Evolutionary conservation across 2,329 filamentous ascomycete species (phyloP).

Genomic region (Verticillium isaacii): DNA sequence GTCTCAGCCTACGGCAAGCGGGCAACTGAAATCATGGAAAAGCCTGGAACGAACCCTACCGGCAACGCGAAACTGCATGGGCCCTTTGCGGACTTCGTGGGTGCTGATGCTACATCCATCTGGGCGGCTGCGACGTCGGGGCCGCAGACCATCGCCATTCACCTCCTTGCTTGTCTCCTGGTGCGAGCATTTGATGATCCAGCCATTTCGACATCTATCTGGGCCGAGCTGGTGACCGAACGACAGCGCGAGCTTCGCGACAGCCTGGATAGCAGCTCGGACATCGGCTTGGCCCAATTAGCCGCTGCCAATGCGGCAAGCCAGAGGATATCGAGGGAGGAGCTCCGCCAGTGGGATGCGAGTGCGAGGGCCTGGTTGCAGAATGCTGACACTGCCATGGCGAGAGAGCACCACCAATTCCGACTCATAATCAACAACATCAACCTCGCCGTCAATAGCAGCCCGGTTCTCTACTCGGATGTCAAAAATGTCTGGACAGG

Average conservation of each 20-base stretch:
- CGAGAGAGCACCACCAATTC: constrained; percentile 16
- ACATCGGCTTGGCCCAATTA: background rate
- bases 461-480: too few species aligned
- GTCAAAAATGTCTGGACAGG: background rate
- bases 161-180: constrained; percentile 28
- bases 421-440: constrained; percentile 4
- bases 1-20: constrained; percentile 27
- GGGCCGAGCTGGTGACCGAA: constrained; percentile 22
- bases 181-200: constrained; percentile 17
- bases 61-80: constrained; percentile 1
- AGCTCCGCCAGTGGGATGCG: constrained; percentile 24
- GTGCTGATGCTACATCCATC: constrained; percentile 18
- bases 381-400: constrained; percentile 19
- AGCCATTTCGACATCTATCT: constrained; percentile 22
- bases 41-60: constrained; percentile 1
- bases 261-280: background rate
- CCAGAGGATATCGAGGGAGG: constrained; percentile 14
- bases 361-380: constrained; percentile 25
- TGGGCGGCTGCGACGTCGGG: constrained; percentile 21
- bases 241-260: background rate
- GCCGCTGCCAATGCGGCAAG: constrained; percentile 7
- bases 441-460: too few species aligned
- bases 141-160: constrained; percentile 18
- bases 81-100: constrained; percentile 18
- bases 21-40: constrained; percentile 22